Evolutionary conservation across 345 rosid species (phyloP).

Genomic region (Chamaenerion angustifolium): DNA sequence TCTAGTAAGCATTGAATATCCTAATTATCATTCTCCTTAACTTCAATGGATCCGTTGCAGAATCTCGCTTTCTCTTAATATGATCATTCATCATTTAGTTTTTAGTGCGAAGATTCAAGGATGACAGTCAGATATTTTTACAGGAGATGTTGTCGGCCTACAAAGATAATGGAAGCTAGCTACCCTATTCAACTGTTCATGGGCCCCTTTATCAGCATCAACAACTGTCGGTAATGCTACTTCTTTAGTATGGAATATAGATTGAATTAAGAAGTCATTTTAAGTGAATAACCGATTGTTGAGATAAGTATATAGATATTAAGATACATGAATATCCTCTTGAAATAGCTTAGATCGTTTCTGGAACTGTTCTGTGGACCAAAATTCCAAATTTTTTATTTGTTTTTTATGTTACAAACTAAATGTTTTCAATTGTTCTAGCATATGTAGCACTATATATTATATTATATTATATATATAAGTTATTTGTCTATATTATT

Average conservation of each 20-base stretch:
- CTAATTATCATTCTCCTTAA: background rate
- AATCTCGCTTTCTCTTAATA: too few relatives aligned
- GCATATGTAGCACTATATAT: too few relatives aligned
- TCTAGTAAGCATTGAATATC: background rate
- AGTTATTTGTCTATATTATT: slow-evolving; percentile 7
- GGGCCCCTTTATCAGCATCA: slow-evolving; percentile 52
- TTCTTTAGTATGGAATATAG: background rate
- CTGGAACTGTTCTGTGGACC: too few relatives aligned
- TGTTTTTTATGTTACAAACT: too few relatives aligned
- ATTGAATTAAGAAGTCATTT: slow-evolving; percentile 1
- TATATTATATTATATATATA: too few relatives aligned
- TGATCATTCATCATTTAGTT: too few relatives aligned
- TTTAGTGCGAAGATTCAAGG: background rate
- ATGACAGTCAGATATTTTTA: slow-evolving; percentile 5
- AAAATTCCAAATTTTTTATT: too few relatives aligned
- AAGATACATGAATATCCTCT: background rate
- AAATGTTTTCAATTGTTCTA: too few relatives aligned
- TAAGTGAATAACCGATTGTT: background rate
- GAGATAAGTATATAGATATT: background rate
- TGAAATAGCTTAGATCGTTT: too few relatives aligned
- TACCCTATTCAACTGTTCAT: slow-evolving; percentile 20
- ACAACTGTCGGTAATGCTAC: slow-evolving; percentile 45
- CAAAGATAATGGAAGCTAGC: slow-evolving; percentile 30
- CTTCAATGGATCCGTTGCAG: background rate
- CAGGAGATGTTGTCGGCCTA: slow-evolving; percentile 25